Conservation (phyloP, 2,329 filamentous ascomycete species). For the Torrubiellomyces zombiae region DNA sequence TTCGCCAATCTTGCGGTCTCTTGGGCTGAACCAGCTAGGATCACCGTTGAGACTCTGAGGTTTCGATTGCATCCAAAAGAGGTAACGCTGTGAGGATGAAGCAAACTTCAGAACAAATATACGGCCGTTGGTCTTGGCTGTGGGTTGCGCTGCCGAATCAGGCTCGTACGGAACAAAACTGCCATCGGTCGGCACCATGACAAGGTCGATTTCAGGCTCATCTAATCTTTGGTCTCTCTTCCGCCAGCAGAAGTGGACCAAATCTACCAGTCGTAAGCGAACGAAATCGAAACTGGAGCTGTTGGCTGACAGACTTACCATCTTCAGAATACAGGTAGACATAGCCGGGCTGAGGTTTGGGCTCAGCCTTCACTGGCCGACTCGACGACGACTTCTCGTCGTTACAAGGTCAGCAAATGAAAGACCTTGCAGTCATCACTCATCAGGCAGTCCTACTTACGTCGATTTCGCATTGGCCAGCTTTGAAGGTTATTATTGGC, state of each 20-base stretch:
- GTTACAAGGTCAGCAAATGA: conserved; percentile 7
- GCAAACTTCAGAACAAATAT: conserved; percentile 88
- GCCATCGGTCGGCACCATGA: conserved; percentile 85
- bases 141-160: conserved; percentile 35
- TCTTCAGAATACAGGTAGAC: conserved; percentile 88
- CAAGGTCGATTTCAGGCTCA: conserved; percentile 67
- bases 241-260: conserved; percentile 96
- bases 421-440: conserved; percentile 13
- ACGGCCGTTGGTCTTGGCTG: conserved; percentile 63
- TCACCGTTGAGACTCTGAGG: conserved; percentile 55
- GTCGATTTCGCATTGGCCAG: conserved; percentile 71
- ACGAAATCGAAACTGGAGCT: not conserved
- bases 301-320: conserved; percentile 30
- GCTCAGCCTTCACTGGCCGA: conserved; percentile 51
- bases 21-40: conserved; percentile 62
- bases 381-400: conserved; percentile 26
- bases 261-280: conserved; percentile 34
- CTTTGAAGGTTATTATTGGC: conserved; percentile 92
- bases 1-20: conserved; percentile 75
- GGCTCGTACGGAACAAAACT: conserved; percentile 69
- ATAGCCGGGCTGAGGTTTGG: conserved; percentile 61
- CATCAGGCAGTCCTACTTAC: conserved; percentile 41
- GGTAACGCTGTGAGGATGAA: conserved; percentile 76
- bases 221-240: conserved; percentile 54
- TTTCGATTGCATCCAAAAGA: conserved; percentile 95